Evolutionary conservation across 1,284 basidiomycete genomes (phyloP).

Genomic region (Fomitopsis schrenkii): DNA sequence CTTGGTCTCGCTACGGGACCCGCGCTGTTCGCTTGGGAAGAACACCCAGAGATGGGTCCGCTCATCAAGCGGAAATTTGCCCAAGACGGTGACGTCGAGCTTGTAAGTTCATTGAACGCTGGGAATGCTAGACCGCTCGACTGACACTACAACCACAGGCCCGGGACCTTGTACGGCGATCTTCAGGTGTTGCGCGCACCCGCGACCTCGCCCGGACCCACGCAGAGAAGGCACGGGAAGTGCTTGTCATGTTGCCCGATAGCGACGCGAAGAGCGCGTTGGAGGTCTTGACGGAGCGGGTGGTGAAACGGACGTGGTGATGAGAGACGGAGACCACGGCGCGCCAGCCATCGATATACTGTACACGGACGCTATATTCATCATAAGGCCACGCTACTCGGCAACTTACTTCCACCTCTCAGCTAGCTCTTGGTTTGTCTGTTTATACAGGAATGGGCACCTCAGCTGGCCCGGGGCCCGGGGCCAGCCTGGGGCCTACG

Average conservation of each 20-base stretch:
- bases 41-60: constrained; percentile 78
- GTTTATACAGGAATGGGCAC: neutral
- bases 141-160: constrained; percentile 45
- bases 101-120: constrained; percentile 41
- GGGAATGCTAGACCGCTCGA: constrained; percentile 3
- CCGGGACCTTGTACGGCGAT: constrained; percentile 66
- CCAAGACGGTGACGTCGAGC: constrained; percentile 80
- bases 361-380: constrained; percentile 2
- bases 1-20: constrained; percentile 91
- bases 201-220: constrained; percentile 76
- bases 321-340: constrained; percentile 8
- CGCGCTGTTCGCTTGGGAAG: constrained; percentile 92
- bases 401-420: neutral
- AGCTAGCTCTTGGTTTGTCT: neutral
- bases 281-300: constrained; percentile 58
- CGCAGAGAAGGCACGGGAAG: constrained; percentile 72
- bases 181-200: constrained; percentile 79
- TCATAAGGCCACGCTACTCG: neutral
- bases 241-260: constrained; percentile 73
- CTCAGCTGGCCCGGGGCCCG: neutral
- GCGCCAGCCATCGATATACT: constrained; percentile 6
- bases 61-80: constrained; percentile 86
- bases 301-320: constrained; percentile 55
- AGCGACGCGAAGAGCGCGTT: constrained; percentile 79
- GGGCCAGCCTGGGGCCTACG: too few relatives aligned